These are phyloP conservation scores for Saccharomycopsis phalli DNA, from an alignment of 1,139 yeast species.

Conservation along the genomic window DNA sequence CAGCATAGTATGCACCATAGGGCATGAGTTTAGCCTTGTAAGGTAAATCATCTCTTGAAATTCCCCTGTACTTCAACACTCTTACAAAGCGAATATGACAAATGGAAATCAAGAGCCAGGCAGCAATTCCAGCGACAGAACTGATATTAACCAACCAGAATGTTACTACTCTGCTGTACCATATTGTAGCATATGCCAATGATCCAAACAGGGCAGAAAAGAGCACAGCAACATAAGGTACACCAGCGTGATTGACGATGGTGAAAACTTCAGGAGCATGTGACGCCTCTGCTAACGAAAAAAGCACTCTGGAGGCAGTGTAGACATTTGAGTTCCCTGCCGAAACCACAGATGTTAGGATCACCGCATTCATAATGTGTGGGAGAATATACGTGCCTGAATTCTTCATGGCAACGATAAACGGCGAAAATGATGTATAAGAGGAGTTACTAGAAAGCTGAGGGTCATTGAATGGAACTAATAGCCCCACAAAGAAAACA, in stretches of 20 bases:
- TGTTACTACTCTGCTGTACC: not conserved
- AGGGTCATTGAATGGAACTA: constrained; percentile 62
- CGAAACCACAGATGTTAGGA: constrained; percentile 9
- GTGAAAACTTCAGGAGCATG: constrained; percentile 28
- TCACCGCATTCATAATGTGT: constrained; percentile 19
- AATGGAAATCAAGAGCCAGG: constrained; percentile 61
- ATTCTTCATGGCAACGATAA: constrained; percentile 52
- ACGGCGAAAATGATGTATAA: constrained; percentile 57
- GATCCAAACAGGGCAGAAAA: constrained; percentile 53
- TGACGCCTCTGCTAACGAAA: constrained; percentile 6
- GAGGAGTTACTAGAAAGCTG: constrained; percentile 32
- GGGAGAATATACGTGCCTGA: constrained; percentile 64
- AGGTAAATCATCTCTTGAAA: constrained; percentile 57
- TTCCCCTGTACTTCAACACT: constrained; percentile 38
- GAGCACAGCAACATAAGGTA: constrained; percentile 53
- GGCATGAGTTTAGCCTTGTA: constrained; percentile 62
- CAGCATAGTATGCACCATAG: constrained; percentile 49
- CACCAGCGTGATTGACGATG: constrained; percentile 51
- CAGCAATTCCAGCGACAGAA: constrained; percentile 54
- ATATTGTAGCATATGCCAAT: constrained; percentile 57
- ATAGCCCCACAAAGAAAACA: constrained; percentile 60
- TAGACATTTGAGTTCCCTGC: constrained; percentile 9
- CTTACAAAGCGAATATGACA: constrained; percentile 61
- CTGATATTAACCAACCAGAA: constrained; percentile 69
- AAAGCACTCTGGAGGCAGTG: constrained; percentile 5